Conservation (phyloP, 2,329 filamentous ascomycete species). For the Neopestalotiopsis sp. region DNA sequence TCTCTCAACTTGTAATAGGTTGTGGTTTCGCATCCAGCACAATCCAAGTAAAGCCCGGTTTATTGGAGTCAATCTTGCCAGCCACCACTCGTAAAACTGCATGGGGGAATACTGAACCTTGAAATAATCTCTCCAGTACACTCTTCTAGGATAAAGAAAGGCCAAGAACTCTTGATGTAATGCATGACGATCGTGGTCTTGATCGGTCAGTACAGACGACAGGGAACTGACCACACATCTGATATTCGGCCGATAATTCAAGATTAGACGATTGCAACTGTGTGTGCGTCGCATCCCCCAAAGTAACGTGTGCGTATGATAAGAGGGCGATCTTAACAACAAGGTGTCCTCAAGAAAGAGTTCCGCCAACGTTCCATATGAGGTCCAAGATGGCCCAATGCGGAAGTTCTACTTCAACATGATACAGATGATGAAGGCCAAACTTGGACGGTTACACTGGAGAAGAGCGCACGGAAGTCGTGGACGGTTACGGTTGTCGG, state of each 20-base stretch:
- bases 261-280: not conserved
- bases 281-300: not conserved
- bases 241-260: not conserved
- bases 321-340: not conserved
- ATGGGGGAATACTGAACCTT: too few relatives aligned
- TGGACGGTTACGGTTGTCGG: constrained; percentile 19
- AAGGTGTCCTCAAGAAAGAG: constrained; percentile 7
- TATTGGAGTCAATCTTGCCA: too few relatives aligned
- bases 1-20: too few relatives aligned
- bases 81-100: too few relatives aligned
- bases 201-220: not conserved
- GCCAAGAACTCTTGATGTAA: not conserved
- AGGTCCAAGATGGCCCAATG: not conserved
- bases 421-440: constrained; percentile 11
- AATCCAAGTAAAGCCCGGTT: too few relatives aligned
- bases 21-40: too few relatives aligned
- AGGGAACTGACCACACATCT: not conserved
- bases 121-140: too few relatives aligned
- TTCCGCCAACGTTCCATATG: constrained; percentile 12
- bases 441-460: not conserved
- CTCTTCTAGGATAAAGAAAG: not conserved
- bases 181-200: not conserved
- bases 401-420: constrained; percentile 11
- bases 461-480: constrained; percentile 1
- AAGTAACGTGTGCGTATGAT: not conserved